Percentiles rank a stretch among this genome's conserved stretches.
Evolutionary conservation across 2,329 filamentous ascomycete species (phyloP).

Genomic region (Aspergillus sp.): DNA sequence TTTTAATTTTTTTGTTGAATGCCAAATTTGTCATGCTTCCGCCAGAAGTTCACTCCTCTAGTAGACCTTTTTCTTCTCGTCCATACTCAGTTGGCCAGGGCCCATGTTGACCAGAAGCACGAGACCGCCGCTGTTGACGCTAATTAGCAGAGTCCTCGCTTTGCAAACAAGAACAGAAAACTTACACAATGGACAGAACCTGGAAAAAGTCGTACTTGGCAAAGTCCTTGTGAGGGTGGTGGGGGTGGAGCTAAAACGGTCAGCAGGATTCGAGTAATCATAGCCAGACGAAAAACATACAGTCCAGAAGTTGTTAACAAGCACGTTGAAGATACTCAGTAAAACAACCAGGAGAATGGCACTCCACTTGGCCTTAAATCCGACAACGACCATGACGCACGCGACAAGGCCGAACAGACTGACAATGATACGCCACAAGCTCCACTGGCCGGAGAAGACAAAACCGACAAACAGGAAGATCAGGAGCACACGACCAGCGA

Average conservation of each 20-base stretch:
- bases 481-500: constrained; percentile 86
- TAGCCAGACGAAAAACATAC: constrained; percentile 49
- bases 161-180: constrained; percentile 11
- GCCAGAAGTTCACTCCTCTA: constrained; percentile 37
- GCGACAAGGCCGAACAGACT: constrained; percentile 80
- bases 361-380: constrained; percentile 99
- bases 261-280: constrained; percentile 8
- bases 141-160: background rate
- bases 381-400: constrained; percentile 97
- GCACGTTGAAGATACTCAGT: constrained; percentile 88
- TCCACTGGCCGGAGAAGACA: constrained; percentile 92
- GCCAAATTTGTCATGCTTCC: background rate
- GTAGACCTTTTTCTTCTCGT: constrained; percentile 99
- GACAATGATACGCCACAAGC: constrained; percentile 76
- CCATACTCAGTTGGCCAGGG: constrained; percentile 92
- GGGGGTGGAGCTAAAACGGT: constrained; percentile 70
- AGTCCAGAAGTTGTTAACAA: constrained; percentile 99
- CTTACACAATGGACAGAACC: constrained; percentile 91
- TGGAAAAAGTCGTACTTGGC: constrained; percentile 99
- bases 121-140: constrained; percentile 62
- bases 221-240: constrained; percentile 99
- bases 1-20: background rate
- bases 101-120: constrained; percentile 97
- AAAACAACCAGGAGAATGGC: constrained; percentile 92
- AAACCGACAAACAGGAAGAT: constrained; percentile 98